phyloP scores from a whole-genome alignment of 768 basidiomycete genomes.

The Leccinum subgranulosum region DNA sequence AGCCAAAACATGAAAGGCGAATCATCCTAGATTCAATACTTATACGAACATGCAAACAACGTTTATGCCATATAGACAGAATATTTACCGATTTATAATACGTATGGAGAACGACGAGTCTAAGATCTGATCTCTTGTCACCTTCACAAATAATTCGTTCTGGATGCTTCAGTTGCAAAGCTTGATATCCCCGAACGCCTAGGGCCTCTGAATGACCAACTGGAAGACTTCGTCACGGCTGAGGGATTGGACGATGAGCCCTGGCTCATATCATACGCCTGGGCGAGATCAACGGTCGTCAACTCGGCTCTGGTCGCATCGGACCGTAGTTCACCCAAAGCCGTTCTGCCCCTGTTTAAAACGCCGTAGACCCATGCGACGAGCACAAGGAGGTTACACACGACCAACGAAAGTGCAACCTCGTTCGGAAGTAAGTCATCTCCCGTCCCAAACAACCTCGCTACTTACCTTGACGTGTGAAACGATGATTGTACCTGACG shows the following conservation, averaged over 20 bases:
- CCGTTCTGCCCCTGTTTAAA: neutral
- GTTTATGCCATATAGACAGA: neutral
- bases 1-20: neutral
- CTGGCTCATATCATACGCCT: neutral
- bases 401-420: neutral
- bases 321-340: neutral
- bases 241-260: neutral
- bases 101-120: neutral
- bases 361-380: neutral
- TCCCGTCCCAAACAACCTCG: neutral
- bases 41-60: neutral
- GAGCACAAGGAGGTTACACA: neutral
- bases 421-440: neutral
- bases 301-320: neutral
- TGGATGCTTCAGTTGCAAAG: neutral
- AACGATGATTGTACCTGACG: neutral
- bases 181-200: neutral
- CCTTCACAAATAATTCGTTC: neutral
- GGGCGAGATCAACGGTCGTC: neutral
- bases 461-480: conserved; percentile 3
- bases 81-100: neutral
- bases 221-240: neutral
- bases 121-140: neutral
- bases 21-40: neutral
- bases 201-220: neutral